phyloP scores from a whole-genome alignment of 768 basidiomycete genomes.

The Rhodotorula paludigena region DNA sequence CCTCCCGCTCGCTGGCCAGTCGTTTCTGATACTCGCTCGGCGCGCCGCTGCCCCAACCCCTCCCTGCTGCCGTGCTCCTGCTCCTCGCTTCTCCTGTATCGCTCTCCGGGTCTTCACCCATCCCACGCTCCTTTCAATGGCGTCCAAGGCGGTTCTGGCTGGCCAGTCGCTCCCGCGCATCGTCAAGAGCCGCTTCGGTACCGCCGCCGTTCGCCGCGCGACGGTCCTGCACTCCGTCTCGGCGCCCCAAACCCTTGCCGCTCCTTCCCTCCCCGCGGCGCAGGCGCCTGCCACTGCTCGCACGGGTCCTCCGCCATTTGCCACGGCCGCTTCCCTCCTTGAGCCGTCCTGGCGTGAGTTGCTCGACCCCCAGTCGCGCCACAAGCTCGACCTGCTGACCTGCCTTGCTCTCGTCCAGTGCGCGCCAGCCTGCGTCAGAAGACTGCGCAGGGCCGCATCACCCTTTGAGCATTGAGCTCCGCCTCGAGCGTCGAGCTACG shows the following conservation, averaged over 20 bases:
- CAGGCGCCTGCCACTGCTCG: too few relatives aligned
- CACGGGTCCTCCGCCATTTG: not conserved
- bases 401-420: not conserved
- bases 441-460: not conserved
- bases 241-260: not conserved
- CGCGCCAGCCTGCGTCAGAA: not conserved
- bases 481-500: too few relatives aligned
- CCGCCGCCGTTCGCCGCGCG: not conserved
- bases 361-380: not conserved
- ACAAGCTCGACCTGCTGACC: not conserved
- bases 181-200: not conserved
- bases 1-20: too few relatives aligned
- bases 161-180: not conserved
- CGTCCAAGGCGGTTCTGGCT: not conserved
- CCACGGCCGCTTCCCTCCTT: not conserved
- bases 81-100: not conserved
- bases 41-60: too few relatives aligned
- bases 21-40: too few relatives aligned
- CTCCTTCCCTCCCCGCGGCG: not conserved
- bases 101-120: not conserved
- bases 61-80: too few relatives aligned
- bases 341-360: not conserved
- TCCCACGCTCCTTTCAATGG: not conserved
- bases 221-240: not conserved
- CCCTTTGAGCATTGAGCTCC: too few relatives aligned